A percentile compares a stretch with the other conserved stretches of the same genome.
These are phyloP conservation scores for Picochlorum sp. DNA, from an alignment of 139 green algal genomes.

Conservation along the genomic window DNA sequence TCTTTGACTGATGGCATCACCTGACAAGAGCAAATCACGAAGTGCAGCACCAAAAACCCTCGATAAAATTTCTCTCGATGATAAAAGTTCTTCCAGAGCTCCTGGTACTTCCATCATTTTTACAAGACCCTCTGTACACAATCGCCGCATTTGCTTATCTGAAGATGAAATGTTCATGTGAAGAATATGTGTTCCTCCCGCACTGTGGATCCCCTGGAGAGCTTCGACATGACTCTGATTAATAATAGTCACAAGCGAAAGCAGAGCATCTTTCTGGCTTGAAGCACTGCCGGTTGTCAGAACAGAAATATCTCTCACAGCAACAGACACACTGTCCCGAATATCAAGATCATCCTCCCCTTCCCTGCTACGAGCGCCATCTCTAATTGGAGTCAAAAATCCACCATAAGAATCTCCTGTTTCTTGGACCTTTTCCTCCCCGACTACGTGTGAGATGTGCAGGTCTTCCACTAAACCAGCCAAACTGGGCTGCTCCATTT, in stretches of 20 bases:
- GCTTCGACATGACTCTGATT: not conserved
- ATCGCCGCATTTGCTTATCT: not conserved
- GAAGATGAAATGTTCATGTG: not conserved
- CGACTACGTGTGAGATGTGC: no score
- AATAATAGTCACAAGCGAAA: not conserved
- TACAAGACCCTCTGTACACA: conserved; percentile 1
- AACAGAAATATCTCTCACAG: not conserved
- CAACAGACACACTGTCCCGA: not conserved
- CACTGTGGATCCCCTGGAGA: not conserved
- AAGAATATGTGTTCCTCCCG: not conserved
- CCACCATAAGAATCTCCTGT: no score
- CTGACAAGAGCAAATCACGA: not conserved
- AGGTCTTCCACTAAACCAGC: no score
- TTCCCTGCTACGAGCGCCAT: no score
- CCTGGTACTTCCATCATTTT: not conserved
- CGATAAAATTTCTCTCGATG: no score
- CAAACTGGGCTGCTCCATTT: no score
- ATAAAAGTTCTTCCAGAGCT: not conserved
- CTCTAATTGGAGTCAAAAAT: no score
- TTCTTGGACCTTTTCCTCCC: no score
- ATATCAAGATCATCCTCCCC: no score
- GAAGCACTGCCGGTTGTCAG: not conserved
- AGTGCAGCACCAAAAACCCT: not conserved
- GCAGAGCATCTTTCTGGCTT: not conserved
- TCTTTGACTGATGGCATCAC: not conserved